A percentile compares a stretch with the other conserved stretches of the same genome.
These are phyloP conservation scores for Gossypium anomalum DNA, from an alignment of 345 rosid genomes.

Conservation along the genomic window DNA sequence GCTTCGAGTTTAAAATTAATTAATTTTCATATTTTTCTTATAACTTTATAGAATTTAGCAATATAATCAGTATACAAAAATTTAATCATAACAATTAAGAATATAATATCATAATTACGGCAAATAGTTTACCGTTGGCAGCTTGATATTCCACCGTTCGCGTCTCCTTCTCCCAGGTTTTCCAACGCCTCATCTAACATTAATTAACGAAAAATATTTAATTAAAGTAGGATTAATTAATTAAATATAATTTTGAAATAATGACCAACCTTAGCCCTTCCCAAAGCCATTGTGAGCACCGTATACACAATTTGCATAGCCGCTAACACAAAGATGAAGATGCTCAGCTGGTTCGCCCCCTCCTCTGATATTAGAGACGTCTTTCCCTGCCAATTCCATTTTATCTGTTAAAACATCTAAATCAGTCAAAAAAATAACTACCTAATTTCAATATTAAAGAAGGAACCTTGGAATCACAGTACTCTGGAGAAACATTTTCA, in stretches of 20 bases:
- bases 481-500: slow-evolving; percentile 12
- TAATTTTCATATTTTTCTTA: too few species aligned
- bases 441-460: too few species aligned
- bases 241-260: background rate
- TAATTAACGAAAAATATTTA: background rate
- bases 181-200: slow-evolving; percentile 62
- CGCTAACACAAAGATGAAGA: slow-evolving; percentile 64
- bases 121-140: slow-evolving; percentile 45
- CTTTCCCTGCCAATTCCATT: slow-evolving; percentile 36
- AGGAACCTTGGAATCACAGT: slow-evolving; percentile 52
- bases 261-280: slow-evolving; percentile 56
- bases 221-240: background rate
- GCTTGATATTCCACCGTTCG: slow-evolving; percentile 50
- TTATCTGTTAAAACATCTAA: too few species aligned
- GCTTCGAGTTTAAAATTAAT: too few species aligned
- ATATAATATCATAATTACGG: background rate
- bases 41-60: too few species aligned
- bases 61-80: too few species aligned
- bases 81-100: too few species aligned
- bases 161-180: slow-evolving; percentile 71
- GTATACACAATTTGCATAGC: slow-evolving; percentile 62
- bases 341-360: slow-evolving; percentile 61
- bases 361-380: slow-evolving; percentile 48
- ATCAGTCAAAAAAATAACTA: too few species aligned
- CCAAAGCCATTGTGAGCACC: slow-evolving; percentile 57